Evolutionary conservation across 306 rosid genomes (phyloP).

Genomic region (Cucumis melo): DNA sequence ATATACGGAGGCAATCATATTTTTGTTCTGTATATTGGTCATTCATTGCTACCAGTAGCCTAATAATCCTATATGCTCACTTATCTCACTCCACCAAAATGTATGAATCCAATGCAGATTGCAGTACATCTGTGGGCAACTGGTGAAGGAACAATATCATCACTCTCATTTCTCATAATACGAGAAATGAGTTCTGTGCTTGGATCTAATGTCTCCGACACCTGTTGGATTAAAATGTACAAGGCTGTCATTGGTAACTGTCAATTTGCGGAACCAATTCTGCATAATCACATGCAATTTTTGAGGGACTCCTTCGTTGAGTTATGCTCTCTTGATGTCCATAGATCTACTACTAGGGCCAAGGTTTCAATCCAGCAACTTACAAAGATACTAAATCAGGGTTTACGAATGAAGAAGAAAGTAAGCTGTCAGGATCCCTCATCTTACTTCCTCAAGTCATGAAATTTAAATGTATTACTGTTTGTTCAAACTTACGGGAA

Average conservation of each 20-base stretch:
- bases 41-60: neutral
- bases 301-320: constrained; percentile 68
- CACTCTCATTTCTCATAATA: constrained; percentile 57
- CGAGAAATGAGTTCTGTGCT: constrained; percentile 44
- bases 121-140: constrained; percentile 84
- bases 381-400: constrained; percentile 59
- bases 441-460: neutral
- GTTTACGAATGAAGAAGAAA: constrained; percentile 47
- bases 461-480: neutral
- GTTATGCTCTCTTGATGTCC: constrained; percentile 65
- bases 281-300: constrained; percentile 39
- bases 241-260: constrained; percentile 61
- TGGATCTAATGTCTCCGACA: constrained; percentile 48
- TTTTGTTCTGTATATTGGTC: neutral
- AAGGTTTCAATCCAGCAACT: constrained; percentile 38
- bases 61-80: neutral
- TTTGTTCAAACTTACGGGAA: neutral
- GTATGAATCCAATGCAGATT: constrained; percentile 33
- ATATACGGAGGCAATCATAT: neutral
- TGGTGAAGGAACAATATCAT: constrained; percentile 48
- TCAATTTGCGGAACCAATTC: constrained; percentile 40
- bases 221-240: constrained; percentile 58
- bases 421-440: constrained; percentile 19
- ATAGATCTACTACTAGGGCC: constrained; percentile 56
- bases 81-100: neutral